Base-by-base conservation (phyloP, 2,329 filamentous ascomycete genomes). In the Monosporascus sp. region DNA sequence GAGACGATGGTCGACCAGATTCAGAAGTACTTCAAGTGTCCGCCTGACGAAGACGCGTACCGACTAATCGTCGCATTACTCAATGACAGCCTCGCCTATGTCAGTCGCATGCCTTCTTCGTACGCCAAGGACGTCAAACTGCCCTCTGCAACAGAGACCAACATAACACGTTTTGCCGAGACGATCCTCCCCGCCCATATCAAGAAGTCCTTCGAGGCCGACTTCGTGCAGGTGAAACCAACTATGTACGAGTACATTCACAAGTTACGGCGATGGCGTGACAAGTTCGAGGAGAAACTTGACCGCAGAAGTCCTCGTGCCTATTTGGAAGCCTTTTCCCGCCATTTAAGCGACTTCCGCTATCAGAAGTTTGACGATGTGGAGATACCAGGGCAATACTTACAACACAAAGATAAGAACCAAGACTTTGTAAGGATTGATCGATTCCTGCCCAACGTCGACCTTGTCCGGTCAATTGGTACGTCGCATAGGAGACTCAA, bases 1-100 rank as follows among this genome's bases (percentile, higher is more conserved):
- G 94, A 99, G 74, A 96, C 93, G 0, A 99, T 97, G 91, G 92
- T 97, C 31, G 94, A 99, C 67, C 93, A 97, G 72, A 96, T 99
- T 54, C 89, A 94, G 70, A 97, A 97, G 77, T 88, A 97, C 72
- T 99, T 99, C 82, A 99, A 99, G 74, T 97, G 94, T 65, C 93
- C 93, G 15, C 93, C 93, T 0, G 94, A 99, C 64, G 94, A 99
- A 70, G 94, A 99, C 74, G 95, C 94, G 2, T 97, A 97, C 71
- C 83, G 94, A 49, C 79, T 99, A 17, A 99, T 99, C 60, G 93
- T 97, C n/a, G 95, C 94, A 3, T 77, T 99, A 11, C 82, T 99
- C 22, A 99, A 99, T 68, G 94, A 99, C 70, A 94, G 90, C 0
- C 74, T 99, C 50, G 90, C 90, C 27, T 97, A 97, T 63, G 90